phyloP scores from a whole-genome alignment of 805 yeast genomes.

The Kodamaea sagamina region DNA sequence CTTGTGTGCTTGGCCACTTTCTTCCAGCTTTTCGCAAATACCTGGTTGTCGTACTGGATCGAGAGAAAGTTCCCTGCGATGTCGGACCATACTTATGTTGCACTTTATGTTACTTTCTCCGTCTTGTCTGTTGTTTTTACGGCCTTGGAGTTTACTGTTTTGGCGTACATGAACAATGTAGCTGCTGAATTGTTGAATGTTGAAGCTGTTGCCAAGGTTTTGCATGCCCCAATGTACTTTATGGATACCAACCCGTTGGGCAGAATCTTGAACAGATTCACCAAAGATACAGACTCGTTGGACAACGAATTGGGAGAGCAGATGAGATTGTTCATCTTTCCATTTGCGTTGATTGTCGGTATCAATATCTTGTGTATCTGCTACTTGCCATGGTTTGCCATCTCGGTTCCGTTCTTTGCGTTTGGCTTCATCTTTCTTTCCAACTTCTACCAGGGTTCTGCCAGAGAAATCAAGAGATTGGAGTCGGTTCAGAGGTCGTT shows the following conservation, averaged over 20 bases:
- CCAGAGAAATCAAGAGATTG: slow-evolving; percentile 50
- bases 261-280: slow-evolving; percentile 45
- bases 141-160: slow-evolving; percentile 40
- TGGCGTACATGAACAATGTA: slow-evolving; percentile 44
- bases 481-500: slow-evolving; percentile 51
- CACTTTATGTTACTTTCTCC: slow-evolving; percentile 37
- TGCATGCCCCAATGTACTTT: slow-evolving; percentile 46
- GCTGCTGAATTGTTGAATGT: slow-evolving; percentile 40
- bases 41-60: slow-evolving; percentile 48
- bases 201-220: slow-evolving; percentile 37
- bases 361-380: slow-evolving; percentile 47
- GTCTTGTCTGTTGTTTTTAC: slow-evolving; percentile 41
- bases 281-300: slow-evolving; percentile 48
- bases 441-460: slow-evolving; percentile 50
- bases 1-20: slow-evolving; percentile 39
- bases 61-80: slow-evolving; percentile 32
- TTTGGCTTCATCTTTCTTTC: slow-evolving; percentile 39
- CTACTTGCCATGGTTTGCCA: slow-evolving; percentile 56
- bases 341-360: slow-evolving; percentile 42
- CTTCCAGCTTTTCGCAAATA: slow-evolving; percentile 44
- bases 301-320: slow-evolving; percentile 49
- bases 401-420: slow-evolving; percentile 54
- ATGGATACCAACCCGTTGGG: slow-evolving; percentile 48
- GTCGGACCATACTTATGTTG: slow-evolving; percentile 36
- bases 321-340: slow-evolving; percentile 41